Conservation (phyloP, 495 filamentous ascomycete genomes). For the Penicillium lividum region DNA sequence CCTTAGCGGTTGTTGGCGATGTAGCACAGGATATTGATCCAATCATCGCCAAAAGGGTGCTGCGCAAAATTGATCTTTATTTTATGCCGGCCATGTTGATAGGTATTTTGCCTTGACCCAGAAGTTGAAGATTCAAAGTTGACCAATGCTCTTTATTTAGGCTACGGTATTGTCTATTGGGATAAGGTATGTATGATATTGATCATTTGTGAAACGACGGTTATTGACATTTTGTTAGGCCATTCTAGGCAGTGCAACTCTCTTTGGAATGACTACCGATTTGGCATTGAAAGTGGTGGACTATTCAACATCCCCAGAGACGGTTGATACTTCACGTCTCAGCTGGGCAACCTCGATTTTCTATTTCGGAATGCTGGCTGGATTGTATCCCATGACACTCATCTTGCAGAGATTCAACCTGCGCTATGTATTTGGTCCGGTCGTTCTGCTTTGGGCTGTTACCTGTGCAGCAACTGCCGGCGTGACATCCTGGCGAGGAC, state of each 20-base stretch:
- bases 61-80: slow-evolving; percentile 70
- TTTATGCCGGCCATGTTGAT: slow-evolving; percentile 72
- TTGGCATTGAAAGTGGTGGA: slow-evolving; percentile 55
- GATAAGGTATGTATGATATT: slow-evolving; percentile 58
- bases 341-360: slow-evolving; percentile 78
- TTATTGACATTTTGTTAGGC: slow-evolving; percentile 45
- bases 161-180: slow-evolving; percentile 75
- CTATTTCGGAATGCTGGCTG: slow-evolving; percentile 77
- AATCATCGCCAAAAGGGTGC: slow-evolving; percentile 51
- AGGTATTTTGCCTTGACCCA: slow-evolving; percentile 37
- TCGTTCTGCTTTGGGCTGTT: slow-evolving; percentile 67
- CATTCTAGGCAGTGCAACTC: slow-evolving; percentile 67
- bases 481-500: slow-evolving; percentile 61
- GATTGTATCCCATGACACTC: slow-evolving; percentile 71
- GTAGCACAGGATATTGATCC: slow-evolving; percentile 54
- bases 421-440: slow-evolving; percentile 59
- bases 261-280: slow-evolving; percentile 77
- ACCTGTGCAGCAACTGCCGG: slow-evolving; percentile 69
- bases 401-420: slow-evolving; percentile 65
- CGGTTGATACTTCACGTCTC: slow-evolving; percentile 60
- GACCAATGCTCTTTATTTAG: slow-evolving; percentile 18
- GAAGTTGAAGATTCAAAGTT: not conserved
- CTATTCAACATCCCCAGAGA: slow-evolving; percentile 53
- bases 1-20: slow-evolving; percentile 52
- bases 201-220: not conserved